Evolutionary conservation across 2,329 filamentous ascomycete genomes (phyloP).

Genomic region (Fusarium mexicanum): DNA sequence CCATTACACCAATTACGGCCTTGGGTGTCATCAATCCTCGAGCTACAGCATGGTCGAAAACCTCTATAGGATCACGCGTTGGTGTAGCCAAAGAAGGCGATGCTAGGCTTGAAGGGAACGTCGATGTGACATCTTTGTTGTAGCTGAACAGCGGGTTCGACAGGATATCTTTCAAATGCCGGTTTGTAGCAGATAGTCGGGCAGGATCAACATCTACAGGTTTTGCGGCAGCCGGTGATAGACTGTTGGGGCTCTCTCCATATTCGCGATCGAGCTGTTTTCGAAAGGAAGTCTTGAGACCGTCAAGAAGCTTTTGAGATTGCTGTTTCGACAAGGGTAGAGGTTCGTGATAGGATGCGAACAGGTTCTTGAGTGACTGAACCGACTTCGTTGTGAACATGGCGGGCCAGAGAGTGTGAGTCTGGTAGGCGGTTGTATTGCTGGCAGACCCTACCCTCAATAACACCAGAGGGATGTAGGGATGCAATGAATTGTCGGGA

Average conservation of each 20-base stretch:
- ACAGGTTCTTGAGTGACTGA: conserved; percentile 52
- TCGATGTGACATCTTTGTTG: conserved; percentile 38
- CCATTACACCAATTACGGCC: conserved; percentile 64
- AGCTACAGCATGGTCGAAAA: conserved; percentile 66
- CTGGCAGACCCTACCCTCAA: conserved; percentile 17
- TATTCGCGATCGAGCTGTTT: conserved; percentile 68
- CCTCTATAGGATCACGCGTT: conserved; percentile 59
- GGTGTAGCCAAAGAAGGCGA: conserved; percentile 14
- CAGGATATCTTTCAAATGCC: conserved; percentile 66
- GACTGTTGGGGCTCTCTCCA: conserved; percentile 52
- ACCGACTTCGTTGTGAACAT: conserved; percentile 53
- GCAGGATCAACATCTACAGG: conserved; percentile 26
- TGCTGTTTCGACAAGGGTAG: conserved; percentile 60
- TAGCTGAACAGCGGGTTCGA: conserved; percentile 65
- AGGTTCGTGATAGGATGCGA: conserved; percentile 60
- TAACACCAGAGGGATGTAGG: not conserved
- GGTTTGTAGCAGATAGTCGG: conserved; percentile 53
- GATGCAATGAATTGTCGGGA: not conserved
- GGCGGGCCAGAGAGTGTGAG: conserved; percentile 43
- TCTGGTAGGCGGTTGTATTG: conserved; percentile 38
- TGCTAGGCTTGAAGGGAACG: conserved; percentile 22
- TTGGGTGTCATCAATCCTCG: conserved; percentile 65
- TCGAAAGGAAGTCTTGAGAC: conserved; percentile 66
- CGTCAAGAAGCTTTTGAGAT: conserved; percentile 64
- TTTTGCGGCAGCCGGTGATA: conserved; percentile 24